Evolutionary conservation across 2,329 filamentous ascomycete genomes (phyloP).

Genomic region (Aschersonia sp.): DNA sequence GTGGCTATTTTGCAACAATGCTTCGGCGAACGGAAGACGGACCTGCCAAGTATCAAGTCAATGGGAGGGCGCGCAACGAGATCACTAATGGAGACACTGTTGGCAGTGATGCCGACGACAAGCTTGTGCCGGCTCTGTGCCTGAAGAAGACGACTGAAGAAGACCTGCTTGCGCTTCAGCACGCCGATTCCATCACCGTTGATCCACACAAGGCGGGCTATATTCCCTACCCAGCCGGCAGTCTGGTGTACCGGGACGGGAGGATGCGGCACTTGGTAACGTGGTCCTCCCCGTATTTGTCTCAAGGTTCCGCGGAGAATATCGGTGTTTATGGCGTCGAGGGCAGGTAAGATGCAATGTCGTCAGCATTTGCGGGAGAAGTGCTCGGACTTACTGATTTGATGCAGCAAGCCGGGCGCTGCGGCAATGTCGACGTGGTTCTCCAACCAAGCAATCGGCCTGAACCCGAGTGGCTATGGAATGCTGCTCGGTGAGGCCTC

Average conservation of each 20-base stretch:
- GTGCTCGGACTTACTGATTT: background rate
- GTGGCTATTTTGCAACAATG: slow-evolving; percentile 33
- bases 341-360: slow-evolving; percentile 16
- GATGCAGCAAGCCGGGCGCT: slow-evolving; percentile 27
- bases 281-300: slow-evolving; percentile 26
- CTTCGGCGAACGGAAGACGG: slow-evolving; percentile 15
- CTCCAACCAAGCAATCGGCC: slow-evolving; percentile 26
- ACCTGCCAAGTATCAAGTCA: background rate
- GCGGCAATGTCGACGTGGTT: slow-evolving; percentile 28
- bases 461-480: slow-evolving; percentile 25
- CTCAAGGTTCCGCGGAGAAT: slow-evolving; percentile 20
- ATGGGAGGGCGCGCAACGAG: too few species aligned
- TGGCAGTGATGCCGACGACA: slow-evolving; percentile 3
- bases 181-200: slow-evolving; percentile 29
- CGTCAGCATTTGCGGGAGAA: background rate
- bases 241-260: slow-evolving; percentile 27
- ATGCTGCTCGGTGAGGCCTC: slow-evolving; percentile 25
- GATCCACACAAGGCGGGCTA: slow-evolving; percentile 33
- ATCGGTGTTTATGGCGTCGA: slow-evolving; percentile 30
- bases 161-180: slow-evolving; percentile 21
- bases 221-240: slow-evolving; percentile 29
- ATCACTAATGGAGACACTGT: too few species aligned
- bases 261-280: slow-evolving; percentile 27
- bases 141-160: slow-evolving; percentile 17
- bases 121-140: slow-evolving; percentile 19